These are phyloP conservation scores for Venturia carpophila DNA, from an alignment of 2,329 filamentous ascomycete genomes.

Conservation along the genomic window DNA sequence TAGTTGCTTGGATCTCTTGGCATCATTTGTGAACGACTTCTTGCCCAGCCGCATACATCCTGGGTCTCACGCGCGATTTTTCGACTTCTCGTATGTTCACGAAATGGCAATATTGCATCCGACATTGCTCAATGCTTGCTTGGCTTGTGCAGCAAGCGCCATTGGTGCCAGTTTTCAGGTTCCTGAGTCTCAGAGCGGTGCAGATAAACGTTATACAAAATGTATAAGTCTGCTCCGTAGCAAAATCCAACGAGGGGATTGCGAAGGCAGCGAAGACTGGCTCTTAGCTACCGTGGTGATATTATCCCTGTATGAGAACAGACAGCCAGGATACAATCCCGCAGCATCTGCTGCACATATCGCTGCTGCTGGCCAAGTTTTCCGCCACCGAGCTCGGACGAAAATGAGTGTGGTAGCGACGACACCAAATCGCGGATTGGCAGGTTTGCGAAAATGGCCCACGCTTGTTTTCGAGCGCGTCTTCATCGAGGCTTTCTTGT, in stretches of 20 bases:
- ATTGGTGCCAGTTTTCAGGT: neutral
- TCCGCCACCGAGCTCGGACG: slow-evolving; percentile 6
- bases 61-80: neutral
- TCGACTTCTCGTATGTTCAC: slow-evolving; percentile 13
- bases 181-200: neutral
- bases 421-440: neutral
- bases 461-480: slow-evolving; percentile 11
- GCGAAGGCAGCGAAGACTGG: slow-evolving; percentile 13
- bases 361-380: slow-evolving; percentile 11
- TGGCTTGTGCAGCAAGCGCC: slow-evolving; percentile 4
- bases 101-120: neutral
- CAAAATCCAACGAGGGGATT: neutral
- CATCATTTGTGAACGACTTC: slow-evolving; percentile 12
- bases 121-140: slow-evolving; percentile 5
- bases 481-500: slow-evolving; percentile 10
- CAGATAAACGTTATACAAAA: neutral
- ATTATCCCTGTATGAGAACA: slow-evolving; percentile 6
- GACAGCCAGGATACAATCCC: slow-evolving; percentile 6
- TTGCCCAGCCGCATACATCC: slow-evolving; percentile 12
- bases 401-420: neutral
- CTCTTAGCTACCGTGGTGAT: slow-evolving; percentile 13
- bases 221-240: neutral
- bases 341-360: slow-evolving; percentile 1
- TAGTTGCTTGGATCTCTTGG: neutral
- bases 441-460: neutral